These are phyloP conservation scores for Drechslera avenae DNA, from an alignment of 2,329 filamentous ascomycete species.

Conservation along the genomic window DNA sequence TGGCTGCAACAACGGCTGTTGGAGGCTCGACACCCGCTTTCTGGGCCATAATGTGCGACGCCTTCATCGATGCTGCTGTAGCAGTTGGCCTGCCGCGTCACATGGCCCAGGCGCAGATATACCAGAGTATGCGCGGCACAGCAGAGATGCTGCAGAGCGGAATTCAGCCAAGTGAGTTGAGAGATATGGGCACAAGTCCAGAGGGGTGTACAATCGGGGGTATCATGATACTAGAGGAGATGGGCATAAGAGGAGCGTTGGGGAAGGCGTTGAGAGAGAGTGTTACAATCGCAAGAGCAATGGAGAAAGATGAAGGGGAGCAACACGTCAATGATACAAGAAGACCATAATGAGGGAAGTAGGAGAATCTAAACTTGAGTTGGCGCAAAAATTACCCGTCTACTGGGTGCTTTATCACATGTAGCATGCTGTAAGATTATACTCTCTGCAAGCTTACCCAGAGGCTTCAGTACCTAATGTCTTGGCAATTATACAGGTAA, in stretches of 20 bases:
- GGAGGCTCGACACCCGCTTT: constrained; percentile 41
- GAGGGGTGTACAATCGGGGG: constrained; percentile 45
- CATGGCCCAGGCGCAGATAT: constrained; percentile 36
- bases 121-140: constrained; percentile 40
- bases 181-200: constrained; percentile 37
- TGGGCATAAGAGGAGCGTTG: constrained; percentile 32
- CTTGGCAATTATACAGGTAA: no score
- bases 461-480: no score
- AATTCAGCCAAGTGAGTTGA: constrained; percentile 33
- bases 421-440: no score
- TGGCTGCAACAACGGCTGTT: constrained; percentile 39
- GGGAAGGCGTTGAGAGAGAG: constrained; percentile 45
- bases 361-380: no score
- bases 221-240: constrained; percentile 43
- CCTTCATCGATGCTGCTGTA: constrained; percentile 39
- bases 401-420: no score
- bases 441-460: no score
- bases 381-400: no score
- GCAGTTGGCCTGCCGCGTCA: constrained; percentile 34
- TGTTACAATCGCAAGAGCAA: no score
- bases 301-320: no score
- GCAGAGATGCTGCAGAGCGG: constrained; percentile 40
- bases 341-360: no score
- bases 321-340: no score
- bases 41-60: constrained; percentile 40